Conservation (phyloP, 305 asterid genomes). For the Fraxinus floribunda region DNA sequence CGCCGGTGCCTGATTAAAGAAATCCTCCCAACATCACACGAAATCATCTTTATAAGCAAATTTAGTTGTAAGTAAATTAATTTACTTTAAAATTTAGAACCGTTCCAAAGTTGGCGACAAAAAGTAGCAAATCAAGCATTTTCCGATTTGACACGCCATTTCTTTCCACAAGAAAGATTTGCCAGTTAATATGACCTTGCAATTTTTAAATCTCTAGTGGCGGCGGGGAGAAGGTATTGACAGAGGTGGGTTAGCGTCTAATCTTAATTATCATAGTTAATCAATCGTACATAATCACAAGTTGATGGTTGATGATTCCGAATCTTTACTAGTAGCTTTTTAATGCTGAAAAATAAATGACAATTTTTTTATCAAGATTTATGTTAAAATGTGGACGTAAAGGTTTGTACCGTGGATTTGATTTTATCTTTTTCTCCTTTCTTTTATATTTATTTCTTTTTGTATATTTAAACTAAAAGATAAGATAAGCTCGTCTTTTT, state of each 20-base stretch:
- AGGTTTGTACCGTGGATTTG: background rate
- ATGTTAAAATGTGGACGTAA: background rate
- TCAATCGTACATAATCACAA: background rate
- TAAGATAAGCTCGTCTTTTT: background rate
- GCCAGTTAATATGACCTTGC: background rate
- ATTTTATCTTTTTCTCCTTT: too few species aligned
- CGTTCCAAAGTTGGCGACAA: background rate
- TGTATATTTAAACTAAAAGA: too few species aligned
- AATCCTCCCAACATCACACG: constrained; percentile 80
- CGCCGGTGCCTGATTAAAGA: constrained; percentile 65
- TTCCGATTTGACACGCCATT: background rate
- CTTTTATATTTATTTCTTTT: too few species aligned
- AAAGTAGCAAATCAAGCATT: background rate
- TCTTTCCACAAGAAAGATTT: background rate
- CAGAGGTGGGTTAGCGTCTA: background rate
- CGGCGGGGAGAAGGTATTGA: background rate
- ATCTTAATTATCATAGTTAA: background rate
- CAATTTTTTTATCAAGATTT: background rate
- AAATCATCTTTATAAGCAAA: background rate
- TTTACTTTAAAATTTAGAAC: too few species aligned
- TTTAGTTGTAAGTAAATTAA: background rate
- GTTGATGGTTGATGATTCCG: background rate
- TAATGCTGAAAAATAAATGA: too few species aligned
- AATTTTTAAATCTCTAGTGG: background rate
- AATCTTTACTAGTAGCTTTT: background rate